Evolutionary conservation across 2,329 filamentous ascomycete genomes (phyloP), one percentile per base, ranked within the genome.

Genomic region (Tolypocladium endophyticum): DNA sequence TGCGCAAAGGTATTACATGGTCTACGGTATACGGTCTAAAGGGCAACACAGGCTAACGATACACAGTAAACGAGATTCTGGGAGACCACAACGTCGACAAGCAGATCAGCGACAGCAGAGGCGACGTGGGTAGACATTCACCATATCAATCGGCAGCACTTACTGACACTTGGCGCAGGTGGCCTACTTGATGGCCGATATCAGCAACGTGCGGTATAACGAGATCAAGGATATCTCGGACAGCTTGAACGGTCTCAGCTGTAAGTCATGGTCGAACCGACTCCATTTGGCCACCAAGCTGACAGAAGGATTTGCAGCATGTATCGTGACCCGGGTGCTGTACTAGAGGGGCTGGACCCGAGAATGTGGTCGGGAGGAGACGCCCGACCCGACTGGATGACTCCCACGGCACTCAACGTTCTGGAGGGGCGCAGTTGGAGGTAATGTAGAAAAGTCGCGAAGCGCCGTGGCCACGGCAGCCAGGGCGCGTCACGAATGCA

Each of bases 41-140:
- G 14, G 30, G 50, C 50, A 33, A 54, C 18, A 18, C 20, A 20
- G 28, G 56, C 47, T 43, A 30, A 59, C 41, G 38, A 12, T 30
- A 18, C 9, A 14, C 63, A 87, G 94, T 99, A 65, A 99, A 99
- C 80, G 90, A 94, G 70, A 91, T 97, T 63, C 82, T 99, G 55
- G 90, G 89, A 52, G 87, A 95, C 69, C 92, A 99, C 80, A 99
- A 99, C 74, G 92, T 99, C 67, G 93, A 97, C 78, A 97, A 97
- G 81, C 94, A 99, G 77, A 97, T 95, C 79, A 94, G 90, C 57
- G 94, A 97, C 74, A 96, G 89, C 76, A 88, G 88, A 78, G 93
- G 92, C 66, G 93, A 97, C 72, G 87, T 90, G 76, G 64, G 82
- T 66, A 45, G 36, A 30, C 2, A 25, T 18, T 11, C 33, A 18